Base-by-base conservation (phyloP, 306 rosid genomes). In the Sechiopsis laciniata region DNA sequence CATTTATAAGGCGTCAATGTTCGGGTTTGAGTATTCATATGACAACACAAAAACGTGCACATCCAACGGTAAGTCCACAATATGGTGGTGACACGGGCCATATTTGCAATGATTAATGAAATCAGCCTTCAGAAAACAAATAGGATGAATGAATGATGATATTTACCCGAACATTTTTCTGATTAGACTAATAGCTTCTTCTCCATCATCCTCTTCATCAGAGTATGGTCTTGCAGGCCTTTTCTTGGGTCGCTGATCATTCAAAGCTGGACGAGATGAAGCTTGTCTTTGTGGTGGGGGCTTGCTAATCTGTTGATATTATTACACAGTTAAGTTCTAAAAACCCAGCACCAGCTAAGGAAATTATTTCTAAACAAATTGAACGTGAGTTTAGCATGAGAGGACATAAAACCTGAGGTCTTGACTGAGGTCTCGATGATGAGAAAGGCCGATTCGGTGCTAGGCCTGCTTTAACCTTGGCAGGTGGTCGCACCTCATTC, bases 351-450 rank as follows among this genome's bases (percentile, higher is more conserved):
- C 10, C 7, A 48, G 37, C 73, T 22, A 68, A 46, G 57, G 42
- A 68, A 45, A 45, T 66, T 50, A 14, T 14, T 48, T 48, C 20
- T 68, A 68, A 21, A 68, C 14, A 48, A 48, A 48, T 21, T 22
- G 57, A 14, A 24, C 10, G 56, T 21, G 21, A 48, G 20, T 13
- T 45, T 20, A 68, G 57, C 17, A 48, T 22, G 72, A n/a, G 20
- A 35, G 52, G 40, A 11, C 16, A 24, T 63, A 17, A 61, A 59
- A 88, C 98, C 97, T 89, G 92, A 74, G 87, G 79, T 82, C 72
- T 87, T 76, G 89, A 63, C 97, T 89, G 92, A 74, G 87, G 79
- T 82, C 72, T 87, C 75, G 89, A 63, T 22, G 88, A 59, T 64
- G 82, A 73, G 55, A 83, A 77, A 15, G 87, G 79, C 72, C 76